Conservation (phyloP, 805 yeast genomes). For the Saturnispora serradocipensis region DNA sequence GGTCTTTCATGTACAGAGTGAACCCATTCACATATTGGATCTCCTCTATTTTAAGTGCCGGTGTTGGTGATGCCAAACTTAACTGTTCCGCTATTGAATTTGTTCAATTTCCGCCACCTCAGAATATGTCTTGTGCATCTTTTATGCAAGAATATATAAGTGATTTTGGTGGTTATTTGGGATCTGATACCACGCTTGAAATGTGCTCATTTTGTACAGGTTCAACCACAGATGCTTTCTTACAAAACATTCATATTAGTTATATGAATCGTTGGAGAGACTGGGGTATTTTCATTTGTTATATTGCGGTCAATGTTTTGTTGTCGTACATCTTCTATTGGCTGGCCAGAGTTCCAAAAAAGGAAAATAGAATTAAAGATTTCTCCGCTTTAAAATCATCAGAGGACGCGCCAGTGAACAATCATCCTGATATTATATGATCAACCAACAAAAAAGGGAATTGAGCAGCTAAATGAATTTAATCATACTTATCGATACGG, state of each 20-base stretch:
- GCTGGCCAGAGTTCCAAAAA: conserved; percentile 70
- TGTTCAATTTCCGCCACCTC: conserved; percentile 42
- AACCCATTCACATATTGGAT: conserved; percentile 65
- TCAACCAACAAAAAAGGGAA: too few relatives aligned
- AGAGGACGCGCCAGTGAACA: conserved; percentile 9
- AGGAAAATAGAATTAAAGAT: conserved; percentile 27
- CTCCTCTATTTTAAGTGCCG: conserved; percentile 43
- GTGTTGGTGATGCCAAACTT: conserved; percentile 42
- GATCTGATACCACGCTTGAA: conserved; percentile 35
- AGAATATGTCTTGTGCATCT: conserved; percentile 48
- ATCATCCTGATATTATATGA: conserved; percentile 10
- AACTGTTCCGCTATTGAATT: conserved; percentile 41
- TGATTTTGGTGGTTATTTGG: conserved; percentile 40
- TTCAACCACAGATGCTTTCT: conserved; percentile 47
- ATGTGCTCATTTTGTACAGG: conserved; percentile 55
- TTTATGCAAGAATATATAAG: conserved; percentile 36
- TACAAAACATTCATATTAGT: conserved; percentile 36
- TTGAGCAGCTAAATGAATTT: too few relatives aligned
- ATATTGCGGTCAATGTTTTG: conserved; percentile 35
- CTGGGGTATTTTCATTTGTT: conserved; percentile 46
- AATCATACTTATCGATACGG: too few relatives aligned
- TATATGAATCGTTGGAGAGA: conserved; percentile 52
- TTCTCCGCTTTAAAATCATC: conserved; percentile 16
- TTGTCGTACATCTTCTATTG: conserved; percentile 33
- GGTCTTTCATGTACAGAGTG: conserved; percentile 25